phyloP scores from a whole-genome alignment of 148 eudicot genomes.

The Camellia japonica region DNA sequence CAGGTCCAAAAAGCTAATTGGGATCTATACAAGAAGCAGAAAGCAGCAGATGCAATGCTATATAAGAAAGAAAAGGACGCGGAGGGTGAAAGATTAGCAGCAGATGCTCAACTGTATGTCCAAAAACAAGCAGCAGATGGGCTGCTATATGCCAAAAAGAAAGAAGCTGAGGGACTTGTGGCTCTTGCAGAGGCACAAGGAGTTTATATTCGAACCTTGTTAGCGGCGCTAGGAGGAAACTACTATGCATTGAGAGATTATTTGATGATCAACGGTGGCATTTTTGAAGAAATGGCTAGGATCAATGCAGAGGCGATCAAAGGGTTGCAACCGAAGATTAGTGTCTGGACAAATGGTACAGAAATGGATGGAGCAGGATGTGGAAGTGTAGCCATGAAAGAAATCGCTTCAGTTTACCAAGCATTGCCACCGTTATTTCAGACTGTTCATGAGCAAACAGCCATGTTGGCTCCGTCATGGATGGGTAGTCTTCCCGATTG shows the following conservation, averaged over 20 bases:
- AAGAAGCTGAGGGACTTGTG: constrained; percentile 39
- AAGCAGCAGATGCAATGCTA: constrained; percentile 41
- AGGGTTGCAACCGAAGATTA: constrained; percentile 54
- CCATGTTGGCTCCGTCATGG: constrained; percentile 63
- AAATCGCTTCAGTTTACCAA: constrained; percentile 42
- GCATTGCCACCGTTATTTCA: constrained; percentile 54
- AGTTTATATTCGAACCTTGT: constrained; percentile 8
- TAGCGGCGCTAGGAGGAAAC: constrained; percentile 22
- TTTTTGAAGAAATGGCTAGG: constrained; percentile 53
- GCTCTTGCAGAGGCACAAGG: constrained; percentile 43
- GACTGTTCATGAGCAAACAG: constrained; percentile 62
- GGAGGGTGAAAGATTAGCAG: constrained; percentile 28
- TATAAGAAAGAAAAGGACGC: constrained; percentile 31
- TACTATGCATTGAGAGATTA: constrained; percentile 51
- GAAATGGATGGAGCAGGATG: constrained; percentile 19
- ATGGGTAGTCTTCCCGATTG: constrained; percentile 35
- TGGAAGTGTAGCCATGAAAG: constrained; percentile 35
- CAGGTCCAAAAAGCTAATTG: constrained; percentile 66
- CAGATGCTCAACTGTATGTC: constrained; percentile 36
- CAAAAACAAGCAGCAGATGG: constrained; percentile 38
- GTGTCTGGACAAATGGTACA: constrained; percentile 47
- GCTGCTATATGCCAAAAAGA: constrained; percentile 35
- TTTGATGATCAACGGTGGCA: constrained; percentile 49
- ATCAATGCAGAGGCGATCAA: constrained; percentile 45
- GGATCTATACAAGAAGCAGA: constrained; percentile 56